Conservation (phyloP, 306 rosid species). For the Inga leiocalycina region DNA sequence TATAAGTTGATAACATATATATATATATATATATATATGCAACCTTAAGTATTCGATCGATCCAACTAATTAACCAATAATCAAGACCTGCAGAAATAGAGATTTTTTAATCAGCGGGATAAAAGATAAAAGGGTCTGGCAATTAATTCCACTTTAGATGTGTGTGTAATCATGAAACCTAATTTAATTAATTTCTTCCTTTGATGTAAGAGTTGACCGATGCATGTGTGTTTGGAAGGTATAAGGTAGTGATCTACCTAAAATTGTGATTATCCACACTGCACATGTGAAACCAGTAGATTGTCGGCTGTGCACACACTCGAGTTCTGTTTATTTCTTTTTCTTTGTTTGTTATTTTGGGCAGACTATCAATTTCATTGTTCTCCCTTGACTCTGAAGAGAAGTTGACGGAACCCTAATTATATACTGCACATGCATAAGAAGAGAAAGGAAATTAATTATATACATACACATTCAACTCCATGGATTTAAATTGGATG, state of each 20-base stretch:
- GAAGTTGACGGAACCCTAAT: slow-evolving; percentile 7
- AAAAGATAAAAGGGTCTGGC: neutral
- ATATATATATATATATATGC: no score
- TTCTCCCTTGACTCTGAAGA: neutral
- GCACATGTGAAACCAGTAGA: slow-evolving; percentile 34
- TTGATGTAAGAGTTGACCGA: slow-evolving; percentile 43
- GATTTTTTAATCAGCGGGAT: slow-evolving; percentile 19
- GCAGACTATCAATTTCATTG: neutral
- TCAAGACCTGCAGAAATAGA: slow-evolving; percentile 24
- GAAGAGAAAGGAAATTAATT: neutral
- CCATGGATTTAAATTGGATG: slow-evolving; percentile 12
- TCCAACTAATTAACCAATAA: slow-evolving; percentile 17
- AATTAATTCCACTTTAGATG: neutral
- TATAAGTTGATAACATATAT: neutral
- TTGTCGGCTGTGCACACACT: neutral
- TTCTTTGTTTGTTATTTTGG: neutral
- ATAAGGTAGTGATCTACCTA: slow-evolving; percentile 17
- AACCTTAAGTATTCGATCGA: neutral
- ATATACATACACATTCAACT: neutral
- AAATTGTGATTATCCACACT: slow-evolving; percentile 13
- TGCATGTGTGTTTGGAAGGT: slow-evolving; percentile 46
- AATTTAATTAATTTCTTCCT: neutral
- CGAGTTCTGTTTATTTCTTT: neutral
- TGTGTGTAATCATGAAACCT: neutral
- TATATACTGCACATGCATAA: neutral